A percentile compares a stretch with the other conserved stretches of the same genome.
Conservation (phyloP, 495 filamentous ascomycete species). For the Xylaria castorea region DNA sequence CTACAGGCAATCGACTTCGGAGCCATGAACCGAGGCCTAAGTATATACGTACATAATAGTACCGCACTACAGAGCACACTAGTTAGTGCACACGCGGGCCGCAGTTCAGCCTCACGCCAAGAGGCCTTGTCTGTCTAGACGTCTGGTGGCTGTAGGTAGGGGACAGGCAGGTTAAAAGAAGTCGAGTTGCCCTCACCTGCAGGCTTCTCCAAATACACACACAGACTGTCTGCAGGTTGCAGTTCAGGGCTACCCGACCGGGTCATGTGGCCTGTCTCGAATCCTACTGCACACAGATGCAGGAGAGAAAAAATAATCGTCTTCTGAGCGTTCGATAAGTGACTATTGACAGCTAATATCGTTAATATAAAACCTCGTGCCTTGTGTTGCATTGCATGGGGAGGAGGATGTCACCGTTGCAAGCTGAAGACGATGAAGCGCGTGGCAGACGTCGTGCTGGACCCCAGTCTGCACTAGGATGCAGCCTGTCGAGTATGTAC, state of each 20-base stretch:
- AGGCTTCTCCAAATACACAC: conserved; percentile 11
- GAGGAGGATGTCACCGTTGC: conserved; percentile 24
- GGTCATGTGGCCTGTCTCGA: conserved; percentile 25
- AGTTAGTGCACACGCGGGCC: conserved; percentile 12
- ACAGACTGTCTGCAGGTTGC: conserved; percentile 24
- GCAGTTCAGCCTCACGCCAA: conserved; percentile 25
- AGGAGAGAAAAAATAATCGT: conserved; percentile 9
- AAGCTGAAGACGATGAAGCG: conserved; percentile 30
- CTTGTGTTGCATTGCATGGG: conserved; percentile 17
- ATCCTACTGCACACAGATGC: conserved; percentile 18
- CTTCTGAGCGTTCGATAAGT: not conserved
- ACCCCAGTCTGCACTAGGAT: conserved; percentile 8
- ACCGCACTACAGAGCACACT: not conserved
- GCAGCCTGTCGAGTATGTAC: not conserved
- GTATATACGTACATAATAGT: not conserved
- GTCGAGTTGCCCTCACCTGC: conserved; percentile 16
- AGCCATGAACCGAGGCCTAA: conserved; percentile 23
- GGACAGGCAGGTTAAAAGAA: conserved; percentile 6
- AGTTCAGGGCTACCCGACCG: conserved; percentile 25
- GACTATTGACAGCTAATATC: conserved; percentile 13
- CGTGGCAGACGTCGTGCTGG: conserved; percentile 26
- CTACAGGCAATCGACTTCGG: conserved; percentile 3
- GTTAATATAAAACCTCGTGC: conserved; percentile 16
- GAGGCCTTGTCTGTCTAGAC: not conserved
- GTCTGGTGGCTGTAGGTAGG: conserved; percentile 1